Percentiles rank a stretch among this genome's conserved stretches.
Conservation (phyloP, 2,329 filamentous ascomycete species). For the Beauveria sp. region DNA sequence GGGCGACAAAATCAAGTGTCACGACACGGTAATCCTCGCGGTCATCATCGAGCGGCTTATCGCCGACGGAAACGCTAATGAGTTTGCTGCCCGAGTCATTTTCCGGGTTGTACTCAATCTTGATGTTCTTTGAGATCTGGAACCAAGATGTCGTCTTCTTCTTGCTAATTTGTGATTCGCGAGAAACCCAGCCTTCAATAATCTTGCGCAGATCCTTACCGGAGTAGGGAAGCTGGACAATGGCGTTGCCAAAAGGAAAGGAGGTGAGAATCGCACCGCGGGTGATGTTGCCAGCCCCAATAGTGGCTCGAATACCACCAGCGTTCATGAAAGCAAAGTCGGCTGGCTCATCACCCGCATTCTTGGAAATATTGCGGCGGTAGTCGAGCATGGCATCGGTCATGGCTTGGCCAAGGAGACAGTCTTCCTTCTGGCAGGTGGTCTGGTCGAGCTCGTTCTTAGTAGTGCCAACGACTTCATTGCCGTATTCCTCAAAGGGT, state of each 20-base stretch:
- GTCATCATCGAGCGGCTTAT: slow-evolving; percentile 36
- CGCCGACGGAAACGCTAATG: slow-evolving; percentile 43
- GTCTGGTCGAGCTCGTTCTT: slow-evolving; percentile 51
- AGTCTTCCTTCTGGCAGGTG: slow-evolving; percentile 51
- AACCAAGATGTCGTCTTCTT: slow-evolving; percentile 49
- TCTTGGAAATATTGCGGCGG: slow-evolving; percentile 38
- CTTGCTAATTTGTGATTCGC: slow-evolving; percentile 46
- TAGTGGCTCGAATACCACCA: slow-evolving; percentile 56
- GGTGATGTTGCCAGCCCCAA: slow-evolving; percentile 53
- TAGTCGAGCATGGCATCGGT: slow-evolving; percentile 55
- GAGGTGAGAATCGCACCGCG: slow-evolving; percentile 55
- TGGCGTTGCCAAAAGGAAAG: slow-evolving; percentile 59
- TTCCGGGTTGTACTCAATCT: slow-evolving; percentile 49
- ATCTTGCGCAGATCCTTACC: slow-evolving; percentile 49
- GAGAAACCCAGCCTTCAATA: slow-evolving; percentile 51
- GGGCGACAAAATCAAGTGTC: slow-evolving; percentile 56
- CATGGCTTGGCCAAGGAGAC: slow-evolving; percentile 48
- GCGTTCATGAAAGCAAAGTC: slow-evolving; percentile 57
- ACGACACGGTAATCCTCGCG: slow-evolving; percentile 46
- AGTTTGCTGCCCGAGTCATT: slow-evolving; percentile 43
- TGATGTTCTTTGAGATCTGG: slow-evolving; percentile 51
- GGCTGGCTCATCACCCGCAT: slow-evolving; percentile 30
- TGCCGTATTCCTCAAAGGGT: slow-evolving; percentile 54
- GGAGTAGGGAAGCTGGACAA: slow-evolving; percentile 48
- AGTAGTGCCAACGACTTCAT: slow-evolving; percentile 47